These are phyloP conservation scores for Trematosphaeria pertusa DNA, from an alignment of 2,329 filamentous ascomycete species.

Conservation along the genomic window DNA sequence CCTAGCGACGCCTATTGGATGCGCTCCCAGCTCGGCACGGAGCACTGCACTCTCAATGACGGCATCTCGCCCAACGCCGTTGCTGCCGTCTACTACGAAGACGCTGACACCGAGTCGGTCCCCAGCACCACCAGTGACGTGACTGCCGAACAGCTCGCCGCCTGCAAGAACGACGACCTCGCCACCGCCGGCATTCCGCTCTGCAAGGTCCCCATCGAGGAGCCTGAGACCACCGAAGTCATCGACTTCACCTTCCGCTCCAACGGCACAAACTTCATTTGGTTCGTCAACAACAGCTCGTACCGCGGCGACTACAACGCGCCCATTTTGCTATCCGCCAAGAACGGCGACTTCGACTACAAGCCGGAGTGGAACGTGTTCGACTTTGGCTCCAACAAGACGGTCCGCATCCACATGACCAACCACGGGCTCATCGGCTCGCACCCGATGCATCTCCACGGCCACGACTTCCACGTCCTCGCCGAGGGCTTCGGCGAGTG, in stretches of 20 bases:
- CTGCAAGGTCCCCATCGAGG: constrained; percentile 30
- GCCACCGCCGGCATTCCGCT: constrained; percentile 18
- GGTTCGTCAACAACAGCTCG: constrained; percentile 31
- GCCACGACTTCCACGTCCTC: constrained; percentile 58
- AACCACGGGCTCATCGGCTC: constrained; percentile 36
- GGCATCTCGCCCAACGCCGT: constrained; percentile 28
- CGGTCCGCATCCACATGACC: constrained; percentile 49
- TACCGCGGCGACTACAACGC: constrained; percentile 37
- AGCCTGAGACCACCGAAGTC: constrained; percentile 24
- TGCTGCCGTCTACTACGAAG: constrained; percentile 71
- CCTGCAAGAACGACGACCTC: constrained; percentile 26
- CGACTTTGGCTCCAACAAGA: constrained; percentile 48
- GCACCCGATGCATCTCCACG: constrained; percentile 57
- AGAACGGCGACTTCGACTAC: constrained; percentile 24
- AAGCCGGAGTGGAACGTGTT: constrained; percentile 45
- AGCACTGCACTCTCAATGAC: constrained; percentile 22
- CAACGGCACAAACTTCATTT: constrained; percentile 35
- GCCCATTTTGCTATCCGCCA: constrained; percentile 26
- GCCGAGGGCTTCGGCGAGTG: constrained; percentile 51
- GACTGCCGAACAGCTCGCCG: constrained; percentile 23
- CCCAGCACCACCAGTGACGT: constrained; percentile 54
- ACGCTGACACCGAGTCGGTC: constrained; percentile 57
- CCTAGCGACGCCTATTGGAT: constrained; percentile 45
- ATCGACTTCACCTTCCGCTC: constrained; percentile 30
- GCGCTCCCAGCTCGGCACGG: constrained; percentile 37